These are phyloP conservation scores for Metschnikowia peoriensis DNA, from an alignment of 805 yeast genomes.

Conservation along the genomic window DNA sequence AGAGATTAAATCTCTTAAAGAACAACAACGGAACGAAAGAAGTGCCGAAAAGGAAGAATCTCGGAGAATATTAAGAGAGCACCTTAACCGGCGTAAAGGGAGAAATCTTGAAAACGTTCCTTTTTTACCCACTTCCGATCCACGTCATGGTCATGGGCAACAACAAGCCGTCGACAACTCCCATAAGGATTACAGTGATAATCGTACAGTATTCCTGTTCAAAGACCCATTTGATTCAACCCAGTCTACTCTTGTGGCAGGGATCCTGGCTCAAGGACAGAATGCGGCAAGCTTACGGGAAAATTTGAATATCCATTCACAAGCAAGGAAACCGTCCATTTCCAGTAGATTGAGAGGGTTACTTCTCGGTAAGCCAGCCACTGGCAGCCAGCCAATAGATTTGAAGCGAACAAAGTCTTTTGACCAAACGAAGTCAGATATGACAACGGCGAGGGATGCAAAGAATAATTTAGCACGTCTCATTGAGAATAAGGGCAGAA, in stretches of 20 bases:
- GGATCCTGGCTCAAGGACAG: neutral
- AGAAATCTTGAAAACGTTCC: neutral
- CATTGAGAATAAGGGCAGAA: slow-evolving; percentile 17
- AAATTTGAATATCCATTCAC: slow-evolving; percentile 1
- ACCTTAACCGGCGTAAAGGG: slow-evolving; percentile 1
- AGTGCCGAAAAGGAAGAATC: slow-evolving; percentile 9
- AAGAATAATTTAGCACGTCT: slow-evolving; percentile 16
- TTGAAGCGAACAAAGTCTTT: slow-evolving; percentile 24
- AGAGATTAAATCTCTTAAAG: neutral
- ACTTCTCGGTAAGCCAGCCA: slow-evolving; percentile 7
- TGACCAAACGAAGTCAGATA: slow-evolving; percentile 38
- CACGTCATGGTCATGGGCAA: too few species aligned
- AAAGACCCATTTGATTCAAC: slow-evolving; percentile 16
- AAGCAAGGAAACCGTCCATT: slow-evolving; percentile 7
- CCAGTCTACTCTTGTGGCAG: slow-evolving; percentile 15
- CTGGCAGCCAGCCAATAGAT: neutral
- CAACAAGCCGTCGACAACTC: neutral
- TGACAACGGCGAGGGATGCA: slow-evolving; percentile 31
- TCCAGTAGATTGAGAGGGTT: slow-evolving; percentile 11
- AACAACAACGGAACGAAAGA: slow-evolving; percentile 1
- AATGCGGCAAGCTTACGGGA: neutral
- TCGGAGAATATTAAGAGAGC: slow-evolving; percentile 9
- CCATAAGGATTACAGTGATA: neutral
- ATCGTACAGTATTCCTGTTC: neutral
- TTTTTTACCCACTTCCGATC: neutral